Evolutionary conservation across 2,329 filamentous ascomycete species (phyloP).

Genomic region (Colletotrichum eleusines): DNA sequence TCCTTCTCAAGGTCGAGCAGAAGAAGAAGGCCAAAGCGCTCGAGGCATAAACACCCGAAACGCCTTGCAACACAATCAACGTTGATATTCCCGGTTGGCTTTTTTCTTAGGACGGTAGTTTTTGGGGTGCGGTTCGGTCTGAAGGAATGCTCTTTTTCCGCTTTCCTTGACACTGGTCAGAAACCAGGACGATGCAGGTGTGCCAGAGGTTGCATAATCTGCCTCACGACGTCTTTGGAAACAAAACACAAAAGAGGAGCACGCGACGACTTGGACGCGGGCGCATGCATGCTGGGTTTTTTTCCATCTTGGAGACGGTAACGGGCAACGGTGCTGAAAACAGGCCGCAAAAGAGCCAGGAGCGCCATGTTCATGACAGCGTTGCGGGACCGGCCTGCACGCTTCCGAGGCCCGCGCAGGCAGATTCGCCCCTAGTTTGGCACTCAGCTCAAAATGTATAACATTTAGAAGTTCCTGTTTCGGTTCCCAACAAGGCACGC

Average conservation of each 20-base stretch:
- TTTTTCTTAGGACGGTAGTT: slow-evolving; percentile 33
- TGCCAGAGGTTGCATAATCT: slow-evolving; percentile 19
- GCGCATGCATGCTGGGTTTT: slow-evolving; percentile 24
- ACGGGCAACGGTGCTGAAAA: slow-evolving; percentile 20
- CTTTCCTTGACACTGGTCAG: slow-evolving; percentile 32
- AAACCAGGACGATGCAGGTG: slow-evolving; percentile 33
- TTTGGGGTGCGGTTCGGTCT: slow-evolving; percentile 26
- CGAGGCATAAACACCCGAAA: slow-evolving; percentile 37
- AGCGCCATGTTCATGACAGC: slow-evolving; percentile 21
- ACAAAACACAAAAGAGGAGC: slow-evolving; percentile 19
- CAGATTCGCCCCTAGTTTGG: slow-evolving; percentile 31
- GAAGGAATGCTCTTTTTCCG: slow-evolving; percentile 28
- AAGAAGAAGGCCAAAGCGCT: slow-evolving; percentile 84
- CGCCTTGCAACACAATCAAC: slow-evolving; percentile 15
- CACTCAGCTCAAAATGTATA: slow-evolving; percentile 39
- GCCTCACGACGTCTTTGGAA: slow-evolving; percentile 18
- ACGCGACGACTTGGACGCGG: slow-evolving; percentile 10
- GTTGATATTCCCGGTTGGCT: slow-evolving; percentile 35
- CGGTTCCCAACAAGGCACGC: slow-evolving; percentile 37
- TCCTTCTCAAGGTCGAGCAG: slow-evolving; percentile 95
- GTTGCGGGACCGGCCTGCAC: slow-evolving; percentile 13
- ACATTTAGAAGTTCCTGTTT: slow-evolving; percentile 39
- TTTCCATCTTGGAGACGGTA: slow-evolving; percentile 14
- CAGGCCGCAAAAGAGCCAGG: slow-evolving; percentile 16
- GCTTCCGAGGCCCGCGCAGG: slow-evolving; percentile 21